Evolutionary conservation across 2,329 filamentous ascomycete species (phyloP).

Genomic region (Apiospora kogelbergensis): DNA sequence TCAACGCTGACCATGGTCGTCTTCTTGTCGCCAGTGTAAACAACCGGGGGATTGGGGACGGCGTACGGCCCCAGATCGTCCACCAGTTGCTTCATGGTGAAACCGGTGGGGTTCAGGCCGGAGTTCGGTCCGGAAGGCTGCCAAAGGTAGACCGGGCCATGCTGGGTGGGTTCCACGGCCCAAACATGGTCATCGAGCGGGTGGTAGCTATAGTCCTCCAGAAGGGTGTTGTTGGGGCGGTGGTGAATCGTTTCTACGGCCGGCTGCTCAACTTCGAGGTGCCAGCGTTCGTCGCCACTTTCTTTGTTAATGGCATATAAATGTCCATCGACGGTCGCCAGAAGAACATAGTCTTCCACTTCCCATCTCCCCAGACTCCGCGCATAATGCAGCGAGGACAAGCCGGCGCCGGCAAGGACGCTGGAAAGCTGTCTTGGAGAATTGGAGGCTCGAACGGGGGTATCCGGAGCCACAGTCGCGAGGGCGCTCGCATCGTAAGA

Average conservation of each 20-base stretch:
- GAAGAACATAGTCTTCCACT: conserved; percentile 99
- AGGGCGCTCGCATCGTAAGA: conserved; percentile 85
- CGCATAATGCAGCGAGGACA: conserved; percentile 86
- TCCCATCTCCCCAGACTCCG: conserved; percentile 99
- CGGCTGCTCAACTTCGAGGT: conserved; percentile 77
- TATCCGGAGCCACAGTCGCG: conserved; percentile 95
- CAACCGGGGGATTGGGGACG: conserved; percentile 71
- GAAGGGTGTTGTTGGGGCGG: conserved; percentile 63
- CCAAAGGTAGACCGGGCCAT: conserved; percentile 87
- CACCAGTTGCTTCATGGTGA: conserved; percentile 85
- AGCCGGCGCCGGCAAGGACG: conserved; percentile 54
- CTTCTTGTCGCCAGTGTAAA: conserved; percentile 90
- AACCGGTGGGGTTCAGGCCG: conserved; percentile 64
- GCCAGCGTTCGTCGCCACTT: conserved; percentile 83
- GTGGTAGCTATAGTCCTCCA: conserved; percentile 55
- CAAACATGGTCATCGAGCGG: conserved; percentile 85
- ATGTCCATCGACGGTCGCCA: conserved; percentile 99
- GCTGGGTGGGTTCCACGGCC: conserved; percentile 89
- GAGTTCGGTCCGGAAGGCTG: conserved; percentile 61
- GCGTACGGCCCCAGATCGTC: conserved; percentile 78
- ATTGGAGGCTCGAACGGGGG: conserved; percentile 90
- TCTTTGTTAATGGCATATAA: conserved; percentile 88
- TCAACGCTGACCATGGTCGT: conserved; percentile 88
- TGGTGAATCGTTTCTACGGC: conserved; percentile 91
- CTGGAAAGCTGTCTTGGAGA: conserved; percentile 67